Evolutionary conservation across 495 filamentous ascomycete genomes (phyloP), one percentile per base, ranked within the genome.

Genomic region (Neurospora sp.): DNA sequence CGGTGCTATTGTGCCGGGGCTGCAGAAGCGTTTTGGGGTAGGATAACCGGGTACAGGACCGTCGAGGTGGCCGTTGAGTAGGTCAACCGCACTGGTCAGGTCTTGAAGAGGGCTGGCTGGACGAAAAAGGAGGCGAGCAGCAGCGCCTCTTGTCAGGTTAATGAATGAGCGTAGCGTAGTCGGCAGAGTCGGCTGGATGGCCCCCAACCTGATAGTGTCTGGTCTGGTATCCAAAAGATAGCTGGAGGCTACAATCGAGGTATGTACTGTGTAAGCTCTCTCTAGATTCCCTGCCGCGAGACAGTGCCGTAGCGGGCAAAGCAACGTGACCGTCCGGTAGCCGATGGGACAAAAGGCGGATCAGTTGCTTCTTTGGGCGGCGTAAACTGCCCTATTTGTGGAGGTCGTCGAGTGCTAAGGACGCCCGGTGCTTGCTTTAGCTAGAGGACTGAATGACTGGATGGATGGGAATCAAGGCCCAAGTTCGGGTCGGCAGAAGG

Each of bases 11-110:
- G 71, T 73, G 70, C 73, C 72, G 69, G 61, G 70, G 73, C 75
- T 78, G 75, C 76, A 79, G 74, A 70, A 72, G 73, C 72, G 76
- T 73, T 75, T 75, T 69, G 40, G 73, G 70, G 76, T 65, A 35
- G 27, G 53, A 65, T 65, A 65, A 7, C 53, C 53, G 53, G 53
- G 53, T 65, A 65, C 35, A 35, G 27, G 14, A 65, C 53, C 53
- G 53, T 65, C 53, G 53, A 65, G 74, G 61, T 76, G 73, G 76
- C 69, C 74, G 74, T 72, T 75, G 75, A 72, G 74, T 71, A 76
- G 71, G 73, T 74, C 69, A 74, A 37, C 70, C 9, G 48, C 20
- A 59, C 48, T 53, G 37, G 69, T 69, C 59, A 75, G 70, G 70
- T 37, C 53, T 65, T 65, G 53, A 35, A 65, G 53, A 35, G 27